Evolutionary conservation across 768 basidiomycete genomes (phyloP).

Genomic region (Suillus clintonianus): DNA sequence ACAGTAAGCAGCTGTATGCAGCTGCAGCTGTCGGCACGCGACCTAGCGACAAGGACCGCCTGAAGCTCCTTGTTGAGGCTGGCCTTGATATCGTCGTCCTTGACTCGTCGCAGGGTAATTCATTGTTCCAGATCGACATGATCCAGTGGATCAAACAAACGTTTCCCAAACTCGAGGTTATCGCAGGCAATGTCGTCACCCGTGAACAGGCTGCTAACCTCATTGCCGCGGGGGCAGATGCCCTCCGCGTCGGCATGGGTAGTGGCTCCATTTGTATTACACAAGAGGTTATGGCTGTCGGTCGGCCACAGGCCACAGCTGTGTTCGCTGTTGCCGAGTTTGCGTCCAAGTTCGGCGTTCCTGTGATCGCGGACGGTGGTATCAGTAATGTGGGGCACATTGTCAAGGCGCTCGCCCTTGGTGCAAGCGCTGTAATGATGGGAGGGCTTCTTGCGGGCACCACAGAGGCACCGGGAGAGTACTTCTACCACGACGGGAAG

Average conservation of each 20-base stretch:
- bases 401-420: slow-evolving; percentile 93
- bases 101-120: slow-evolving; percentile 97
- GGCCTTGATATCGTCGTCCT: slow-evolving; percentile 94
- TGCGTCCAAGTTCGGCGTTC: slow-evolving; percentile 88
- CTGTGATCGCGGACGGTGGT: slow-evolving; percentile 96
- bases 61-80: slow-evolving; percentile 84
- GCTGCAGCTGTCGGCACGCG: slow-evolving; percentile 96
- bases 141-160: slow-evolving; percentile 88
- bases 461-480: slow-evolving; percentile 96
- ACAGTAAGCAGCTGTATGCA: slow-evolving; percentile 93
- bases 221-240: slow-evolving; percentile 94
- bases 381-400: slow-evolving; percentile 95
- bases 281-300: slow-evolving; percentile 99
- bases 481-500: slow-evolving; percentile 99
- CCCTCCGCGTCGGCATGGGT: slow-evolving; percentile 94
- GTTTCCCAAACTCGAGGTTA: slow-evolving; percentile 85
- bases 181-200: slow-evolving; percentile 97
- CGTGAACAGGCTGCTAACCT: slow-evolving; percentile 94
- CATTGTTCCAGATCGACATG: slow-evolving; percentile 91
- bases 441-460: slow-evolving; percentile 94
- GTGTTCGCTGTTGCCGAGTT: slow-evolving; percentile 97
- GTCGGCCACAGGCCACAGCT: slow-evolving; percentile 95
- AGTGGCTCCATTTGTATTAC: slow-evolving; percentile 99
- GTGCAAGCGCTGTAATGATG: slow-evolving; percentile 99
- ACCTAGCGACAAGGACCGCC: slow-evolving; percentile 81